Base-by-base conservation (phyloP, 2,329 filamentous ascomycete genomes). In the Penicillium occitanis region DNA sequence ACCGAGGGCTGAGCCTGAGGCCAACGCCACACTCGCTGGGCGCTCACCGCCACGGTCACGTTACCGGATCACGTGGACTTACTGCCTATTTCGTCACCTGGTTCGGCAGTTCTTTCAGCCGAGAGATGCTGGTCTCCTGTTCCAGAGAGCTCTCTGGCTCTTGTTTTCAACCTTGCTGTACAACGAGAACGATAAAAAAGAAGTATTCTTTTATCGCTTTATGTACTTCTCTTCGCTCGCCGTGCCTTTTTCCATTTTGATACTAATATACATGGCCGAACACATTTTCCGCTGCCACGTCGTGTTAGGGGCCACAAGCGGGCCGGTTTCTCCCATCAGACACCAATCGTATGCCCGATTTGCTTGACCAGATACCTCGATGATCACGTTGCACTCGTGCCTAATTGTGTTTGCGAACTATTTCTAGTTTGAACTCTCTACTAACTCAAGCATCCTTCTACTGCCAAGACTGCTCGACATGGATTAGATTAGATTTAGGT, bases 201-300 rank as follows among this genome's bases (percentile, higher is more conserved):
- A 57, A 22, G 53, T 57, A 37, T 14, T 57, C 5, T 25, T 25
- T 25, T 5, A 14, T 14, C 28, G 14, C 14, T 28, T 57, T 57
- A 57, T 57, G 53, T 57, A 57, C 53, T 22, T 25, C n/a, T 22
- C 19, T 19, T 22, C 50, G 8, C 33, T 57, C 33, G 40, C 33
- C 25, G 33, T 40, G 3, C n/a, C n/a, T 25, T 14, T 57, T 5
- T 5, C 53, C 33, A 19, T 40, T 22, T 22, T 22, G 53, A 53
- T 19, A 42, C 55, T 59, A 62, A 44, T 58, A 51, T 60, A 55
- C 22, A 35, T 57, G 50, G 19, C 14, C 33, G 25, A 30, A 61
- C 40, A 57, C 50, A 57, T 44, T 19, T 22, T 33, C 59, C 28
- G 19, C 35, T 66, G 64, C 64, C 64, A 66, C 64, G 64, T 66